Base-by-base conservation (phyloP, 371 early-diverging fungal genomes). In the Coemansia sp. region DNA sequence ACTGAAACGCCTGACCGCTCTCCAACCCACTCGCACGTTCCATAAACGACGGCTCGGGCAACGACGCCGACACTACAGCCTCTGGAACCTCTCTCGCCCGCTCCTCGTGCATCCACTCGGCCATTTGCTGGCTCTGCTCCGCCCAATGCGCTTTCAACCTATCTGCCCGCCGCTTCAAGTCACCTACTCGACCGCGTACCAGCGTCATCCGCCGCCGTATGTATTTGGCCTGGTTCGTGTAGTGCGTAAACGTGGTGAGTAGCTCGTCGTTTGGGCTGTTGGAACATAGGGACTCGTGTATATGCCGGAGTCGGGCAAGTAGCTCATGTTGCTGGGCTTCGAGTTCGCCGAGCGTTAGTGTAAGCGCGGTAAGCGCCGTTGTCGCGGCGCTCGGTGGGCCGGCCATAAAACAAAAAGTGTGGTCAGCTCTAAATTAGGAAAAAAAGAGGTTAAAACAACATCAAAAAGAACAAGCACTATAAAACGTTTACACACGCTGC, bases 191-290 rank as follows among this genome's bases (percentile, higher is more conserved):
- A 2, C 63, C 58, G 21, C 68, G 69, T 20, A 77, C 65, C 33
- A 77, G 69, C 65, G 61, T 37, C 72, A 77, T 77, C 28, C 69
- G 64, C 14, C 78, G 72, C 60, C 68, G 78, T 0, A 72, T 42
- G 21, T 40, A 14, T 21, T 64, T 58, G 39, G 78, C 72, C 51
- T 77, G 73, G 66, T 44, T 68, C 33, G 68, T 62, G 54, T 77
- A 77, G 60, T 50, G 40, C 3, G 78, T 65, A 18, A 77, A 59
- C n/a, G 78, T 72, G 1, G 65, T 18, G 39, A 72, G 5, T 3
- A 77, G 73, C 51, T 77, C 78, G 8, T 59, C 64, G 12, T 39
- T 18, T 3, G 26, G 25, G 21, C 23, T 54, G 8, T 62, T 59
- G 40, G 3, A 11, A 1, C 51, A 42, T 28, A 75, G 64, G 53